phyloP scores from a whole-genome alignment of 2,329 filamentous ascomycete genomes.

The Hypoxylon sp. region DNA sequence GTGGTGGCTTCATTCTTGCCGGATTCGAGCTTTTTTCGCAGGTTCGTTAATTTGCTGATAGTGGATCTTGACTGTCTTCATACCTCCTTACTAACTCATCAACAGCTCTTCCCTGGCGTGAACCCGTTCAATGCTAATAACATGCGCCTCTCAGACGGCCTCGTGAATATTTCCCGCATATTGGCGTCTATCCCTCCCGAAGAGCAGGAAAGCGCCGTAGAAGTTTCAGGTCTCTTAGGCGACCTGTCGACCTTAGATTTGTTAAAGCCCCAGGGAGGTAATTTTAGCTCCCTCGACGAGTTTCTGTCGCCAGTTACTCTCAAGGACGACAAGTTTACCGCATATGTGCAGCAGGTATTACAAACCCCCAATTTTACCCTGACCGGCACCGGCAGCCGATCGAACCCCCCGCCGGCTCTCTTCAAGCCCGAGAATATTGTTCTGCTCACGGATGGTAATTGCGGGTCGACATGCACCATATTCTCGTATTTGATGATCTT shows the following conservation, averaged over 20 bases:
- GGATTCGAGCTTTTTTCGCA: slow-evolving; percentile 74
- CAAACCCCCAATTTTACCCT: slow-evolving; percentile 54
- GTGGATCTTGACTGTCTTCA: slow-evolving; percentile 1
- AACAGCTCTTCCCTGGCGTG: slow-evolving; percentile 65
- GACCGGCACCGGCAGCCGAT: slow-evolving; percentile 59
- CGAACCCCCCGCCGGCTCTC: slow-evolving; percentile 60
- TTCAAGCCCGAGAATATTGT: slow-evolving; percentile 68
- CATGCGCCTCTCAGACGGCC: slow-evolving; percentile 64
- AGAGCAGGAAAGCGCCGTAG: slow-evolving; percentile 55
- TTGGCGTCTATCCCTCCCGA: slow-evolving; percentile 52
- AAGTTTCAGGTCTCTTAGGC: slow-evolving; percentile 63
- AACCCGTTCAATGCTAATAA: slow-evolving; percentile 65
- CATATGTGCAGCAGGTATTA: slow-evolving; percentile 47
- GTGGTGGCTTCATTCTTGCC: slow-evolving; percentile 71
- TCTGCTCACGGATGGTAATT: slow-evolving; percentile 68
- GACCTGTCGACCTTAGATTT: slow-evolving; percentile 64
- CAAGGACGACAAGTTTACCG: slow-evolving; percentile 65
- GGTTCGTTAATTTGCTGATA: slow-evolving; percentile 61
- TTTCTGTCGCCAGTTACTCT: slow-evolving; percentile 55
- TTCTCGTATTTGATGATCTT: slow-evolving; percentile 69
- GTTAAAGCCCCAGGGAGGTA: slow-evolving; percentile 58
- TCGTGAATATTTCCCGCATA: slow-evolving; percentile 61
- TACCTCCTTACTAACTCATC: slow-evolving; percentile 46
- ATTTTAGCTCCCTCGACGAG: slow-evolving; percentile 51
- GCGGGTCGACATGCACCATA: slow-evolving; percentile 68